Percentiles rank a stretch among this genome's conserved stretches.
phyloP scores from a whole-genome alignment of 768 basidiomycete species.

The Boletus sp. region DNA sequence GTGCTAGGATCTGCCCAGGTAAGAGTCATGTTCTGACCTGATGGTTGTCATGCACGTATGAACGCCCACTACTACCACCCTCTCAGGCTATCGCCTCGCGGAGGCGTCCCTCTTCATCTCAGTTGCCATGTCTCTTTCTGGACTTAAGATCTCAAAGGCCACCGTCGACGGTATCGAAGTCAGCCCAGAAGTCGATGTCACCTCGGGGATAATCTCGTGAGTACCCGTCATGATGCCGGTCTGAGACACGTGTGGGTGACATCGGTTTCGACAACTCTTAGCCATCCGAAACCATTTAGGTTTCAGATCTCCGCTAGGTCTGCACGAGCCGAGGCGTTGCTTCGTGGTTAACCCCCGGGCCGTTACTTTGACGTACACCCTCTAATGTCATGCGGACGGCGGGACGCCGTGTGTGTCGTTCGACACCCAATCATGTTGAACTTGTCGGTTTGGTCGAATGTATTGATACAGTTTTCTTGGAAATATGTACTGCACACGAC shows the following conservation, averaged over 20 bases:
- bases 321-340: conserved; percentile 33
- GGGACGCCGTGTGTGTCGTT: too few species aligned
- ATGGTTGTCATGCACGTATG: background rate
- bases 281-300: conserved; percentile 54
- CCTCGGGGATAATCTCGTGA: conserved; percentile 46
- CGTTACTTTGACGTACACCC: too few species aligned
- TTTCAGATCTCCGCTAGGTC: conserved; percentile 56
- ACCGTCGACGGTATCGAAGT: conserved; percentile 42
- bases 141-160: conserved; percentile 43
- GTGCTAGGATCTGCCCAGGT: conserved; percentile 22
- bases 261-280: background rate
- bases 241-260: background rate
- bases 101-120: conserved; percentile 28
- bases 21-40: conserved; percentile 17
- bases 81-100: conserved; percentile 28
- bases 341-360: background rate
- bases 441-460: too few species aligned
- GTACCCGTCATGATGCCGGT: conserved; percentile 1
- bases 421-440: too few species aligned
- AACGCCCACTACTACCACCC: background rate
- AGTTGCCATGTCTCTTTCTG: conserved; percentile 40
- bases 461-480: too few species aligned
- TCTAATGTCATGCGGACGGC: too few species aligned
- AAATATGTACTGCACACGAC: too few species aligned
- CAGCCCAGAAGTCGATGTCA: conserved; percentile 42